Evolutionary conservation across 805 yeast genomes (phyloP), one percentile per base, ranked within the genome.

Genomic region (Nadsonia fulvescens): DNA sequence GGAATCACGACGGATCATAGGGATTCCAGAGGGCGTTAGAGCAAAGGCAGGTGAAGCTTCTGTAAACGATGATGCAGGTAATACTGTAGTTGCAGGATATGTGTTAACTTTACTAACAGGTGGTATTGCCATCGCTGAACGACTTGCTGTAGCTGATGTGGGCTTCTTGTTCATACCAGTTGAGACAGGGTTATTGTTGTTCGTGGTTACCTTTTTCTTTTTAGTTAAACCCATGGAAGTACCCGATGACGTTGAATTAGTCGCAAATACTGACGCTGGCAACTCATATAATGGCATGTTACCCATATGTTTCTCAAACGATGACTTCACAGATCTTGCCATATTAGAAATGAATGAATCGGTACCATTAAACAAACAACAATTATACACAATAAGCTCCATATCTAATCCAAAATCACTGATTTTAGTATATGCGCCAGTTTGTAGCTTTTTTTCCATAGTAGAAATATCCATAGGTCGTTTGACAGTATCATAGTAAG

Each of bases 381-480:
- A 81, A 55, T 89, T 89, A 11, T 52, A 49, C 8, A 89, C 86
- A 71, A 89, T 79, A 36, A 77, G 55, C 40, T 77, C 71, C 53
- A 82, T 76, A 52, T 83, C 95, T 4, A 63, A 73, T 12, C 62
- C 64, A 21, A 83, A 65, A 35, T 70, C 70, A 35, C 63, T 63
- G 7, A 82, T 71, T 4, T 63, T 59, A 35, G 63, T 74, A 50
- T 83, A 89, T 2, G 79, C 83, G 42, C 70, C 67, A 5, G 49
- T 66, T 20, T 46, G 58, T 20, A 83, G 53, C 50, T 83, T 86
- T 40, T 64, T 66, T 51, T 89, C 98, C 37, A 89, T 77, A 2
- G 95, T 81, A 3, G 83, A 65, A 17, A 89, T 56, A 48, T 86
- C 96, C 95, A 89, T 89, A 20, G 98, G 98, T 41, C 73, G 60